Evolutionary conservation across 345 rosid species (phyloP).

Genomic region (Citrus inodora): DNA sequence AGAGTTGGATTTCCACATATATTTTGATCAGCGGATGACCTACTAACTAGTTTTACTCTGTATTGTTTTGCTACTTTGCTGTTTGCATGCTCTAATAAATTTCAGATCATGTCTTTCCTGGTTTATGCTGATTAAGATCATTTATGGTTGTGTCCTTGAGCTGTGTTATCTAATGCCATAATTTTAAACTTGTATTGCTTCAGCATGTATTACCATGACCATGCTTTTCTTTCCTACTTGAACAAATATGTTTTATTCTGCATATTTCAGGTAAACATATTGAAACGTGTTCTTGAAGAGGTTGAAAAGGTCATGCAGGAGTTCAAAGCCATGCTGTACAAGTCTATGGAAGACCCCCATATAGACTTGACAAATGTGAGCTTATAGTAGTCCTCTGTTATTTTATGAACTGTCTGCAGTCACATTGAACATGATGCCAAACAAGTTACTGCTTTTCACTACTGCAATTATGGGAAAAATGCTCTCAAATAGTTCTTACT

Average conservation of each 20-base stretch:
- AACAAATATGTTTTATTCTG: neutral
- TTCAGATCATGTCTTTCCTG: neutral
- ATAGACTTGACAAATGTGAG: slow-evolving; percentile 86
- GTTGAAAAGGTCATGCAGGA: slow-evolving; percentile 96
- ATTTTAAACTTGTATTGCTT: neutral
- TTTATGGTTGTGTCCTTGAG: neutral
- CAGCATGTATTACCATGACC: neutral
- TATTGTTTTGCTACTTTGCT: neutral
- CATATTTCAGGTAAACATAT: slow-evolving; percentile 75
- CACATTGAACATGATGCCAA: neutral
- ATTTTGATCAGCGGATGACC: neutral
- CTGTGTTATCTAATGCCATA: neutral
- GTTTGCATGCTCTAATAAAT: neutral
- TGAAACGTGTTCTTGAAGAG: slow-evolving; percentile 97
- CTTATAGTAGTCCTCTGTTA: slow-evolving; percentile 2
- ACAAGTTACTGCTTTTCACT: neutral
- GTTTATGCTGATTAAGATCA: neutral
- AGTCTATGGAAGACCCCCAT: slow-evolving; percentile 94
- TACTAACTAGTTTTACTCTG: neutral
- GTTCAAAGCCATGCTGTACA: slow-evolving; percentile 90
- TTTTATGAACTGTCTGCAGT: slow-evolving; percentile 1
- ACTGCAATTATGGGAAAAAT: neutral
- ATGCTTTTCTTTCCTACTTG: neutral
- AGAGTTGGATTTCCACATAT: neutral
- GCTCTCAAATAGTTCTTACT: neutral